A percentile compares a stretch with the other conserved stretches of the same genome.
Evolutionary conservation across 345 rosid species (phyloP).

Genomic region (Melaleuca alternifolia): DNA sequence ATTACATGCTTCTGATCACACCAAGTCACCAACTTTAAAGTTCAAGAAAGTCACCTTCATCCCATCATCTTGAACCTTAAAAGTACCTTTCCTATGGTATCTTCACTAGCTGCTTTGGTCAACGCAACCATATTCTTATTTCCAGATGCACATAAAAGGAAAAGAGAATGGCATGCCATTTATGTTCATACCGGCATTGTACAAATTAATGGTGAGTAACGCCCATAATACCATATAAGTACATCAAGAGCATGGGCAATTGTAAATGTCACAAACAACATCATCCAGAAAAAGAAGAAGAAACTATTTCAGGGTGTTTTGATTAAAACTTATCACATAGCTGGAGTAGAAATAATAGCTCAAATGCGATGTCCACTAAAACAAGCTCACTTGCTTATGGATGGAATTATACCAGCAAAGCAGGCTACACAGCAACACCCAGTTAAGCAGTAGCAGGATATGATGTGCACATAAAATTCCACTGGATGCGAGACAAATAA

Average conservation of each 20-base stretch:
- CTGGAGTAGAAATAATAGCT: background rate
- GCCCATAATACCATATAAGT: background rate
- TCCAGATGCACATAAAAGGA: background rate
- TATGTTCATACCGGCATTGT: background rate
- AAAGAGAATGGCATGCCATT: background rate
- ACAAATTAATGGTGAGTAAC: background rate
- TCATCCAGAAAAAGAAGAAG: background rate
- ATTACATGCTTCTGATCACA: background rate
- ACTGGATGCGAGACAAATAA: background rate
- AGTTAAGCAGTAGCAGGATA: background rate
- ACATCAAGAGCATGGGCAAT: background rate
- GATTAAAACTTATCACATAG: background rate
- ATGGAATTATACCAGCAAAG: background rate
- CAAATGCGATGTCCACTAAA: background rate
- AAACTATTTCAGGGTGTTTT: background rate
- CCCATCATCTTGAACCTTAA: background rate
- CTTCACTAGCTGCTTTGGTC: background rate
- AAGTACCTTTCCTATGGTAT: background rate
- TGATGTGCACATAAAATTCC: background rate
- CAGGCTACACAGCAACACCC: background rate
- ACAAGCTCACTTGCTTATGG: background rate
- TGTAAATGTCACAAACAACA: background rate
- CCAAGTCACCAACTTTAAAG: background rate
- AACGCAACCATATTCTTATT: background rate
- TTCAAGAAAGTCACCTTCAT: background rate